Conservation (phyloP, 2,329 filamentous ascomycete genomes). For the Conoideocrella luteorostrata region DNA sequence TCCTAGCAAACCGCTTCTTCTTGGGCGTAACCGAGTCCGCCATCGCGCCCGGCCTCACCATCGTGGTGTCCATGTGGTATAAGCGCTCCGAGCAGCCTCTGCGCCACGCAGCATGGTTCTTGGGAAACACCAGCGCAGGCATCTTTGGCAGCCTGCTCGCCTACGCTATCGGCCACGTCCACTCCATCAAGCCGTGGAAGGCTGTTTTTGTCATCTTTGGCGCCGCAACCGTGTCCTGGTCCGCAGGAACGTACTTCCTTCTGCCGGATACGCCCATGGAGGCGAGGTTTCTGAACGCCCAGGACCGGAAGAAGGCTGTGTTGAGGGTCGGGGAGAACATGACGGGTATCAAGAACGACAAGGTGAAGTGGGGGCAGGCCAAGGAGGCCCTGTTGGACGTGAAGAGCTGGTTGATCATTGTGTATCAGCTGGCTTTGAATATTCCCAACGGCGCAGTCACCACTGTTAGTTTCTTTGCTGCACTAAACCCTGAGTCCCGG, state of each 20-base stretch:
- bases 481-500: too few species aligned
- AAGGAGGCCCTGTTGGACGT: constrained; percentile 18
- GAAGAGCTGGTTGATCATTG: constrained; percentile 21
- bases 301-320: constrained; percentile 23
- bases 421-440: constrained; percentile 18
- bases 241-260: constrained; percentile 13
- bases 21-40: constrained; percentile 25
- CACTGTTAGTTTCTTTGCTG: constrained; percentile 13
- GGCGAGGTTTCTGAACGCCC: constrained; percentile 20
- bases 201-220: constrained; percentile 25
- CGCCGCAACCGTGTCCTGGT: constrained; percentile 16
- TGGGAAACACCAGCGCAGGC: constrained; percentile 24
- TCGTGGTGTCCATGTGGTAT: constrained; percentile 29
- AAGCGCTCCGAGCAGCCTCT: constrained; percentile 22
- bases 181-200: constrained; percentile 14
- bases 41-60: constrained; percentile 22
- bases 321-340: constrained; percentile 25
- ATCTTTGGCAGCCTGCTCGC: constrained; percentile 22
- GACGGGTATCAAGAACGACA: constrained; percentile 26
- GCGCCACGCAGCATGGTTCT: constrained; percentile 26
- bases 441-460: constrained; percentile 25
- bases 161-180: constrained; percentile 24
- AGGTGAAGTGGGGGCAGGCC: constrained; percentile 18
- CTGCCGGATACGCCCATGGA: constrained; percentile 19
- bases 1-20: constrained; percentile 26